phyloP scores from a whole-genome alignment of 2,329 filamentous ascomycete species.

The Calonectria pseudoturangicola region DNA sequence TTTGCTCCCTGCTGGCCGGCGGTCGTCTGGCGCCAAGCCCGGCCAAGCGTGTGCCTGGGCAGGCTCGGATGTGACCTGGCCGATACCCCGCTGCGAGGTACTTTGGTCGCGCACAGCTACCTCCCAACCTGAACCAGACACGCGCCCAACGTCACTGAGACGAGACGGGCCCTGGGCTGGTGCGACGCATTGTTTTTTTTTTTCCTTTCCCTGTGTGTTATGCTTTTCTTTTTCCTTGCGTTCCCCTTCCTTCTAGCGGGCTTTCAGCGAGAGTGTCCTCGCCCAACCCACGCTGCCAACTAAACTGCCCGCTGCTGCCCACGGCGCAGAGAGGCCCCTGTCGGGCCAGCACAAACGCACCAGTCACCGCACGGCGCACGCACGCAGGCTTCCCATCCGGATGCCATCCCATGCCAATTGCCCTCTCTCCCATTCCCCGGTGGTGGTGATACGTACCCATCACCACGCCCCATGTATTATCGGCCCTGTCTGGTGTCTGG shows the following conservation, averaged over 20 bases:
- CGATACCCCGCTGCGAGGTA: constrained; percentile 18
- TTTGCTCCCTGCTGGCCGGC: not conserved
- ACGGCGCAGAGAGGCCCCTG: constrained; percentile 8
- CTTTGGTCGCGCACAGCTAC: constrained; percentile 16
- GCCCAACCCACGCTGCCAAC: not conserved
- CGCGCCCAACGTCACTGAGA: constrained; percentile 26
- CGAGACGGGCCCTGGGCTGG: constrained; percentile 6
- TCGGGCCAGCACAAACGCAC: constrained; percentile 26
- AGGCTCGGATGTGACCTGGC: constrained; percentile 7
- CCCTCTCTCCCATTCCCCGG: not conserved
- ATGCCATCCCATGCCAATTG: not conserved
- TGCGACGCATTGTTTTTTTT: constrained; percentile 20
- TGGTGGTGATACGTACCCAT: constrained; percentile 1
- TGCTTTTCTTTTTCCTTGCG: not conserved
- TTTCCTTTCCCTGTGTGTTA: not conserved
- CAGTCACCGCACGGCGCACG: constrained; percentile 29
- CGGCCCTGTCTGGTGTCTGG: constrained; percentile 22
- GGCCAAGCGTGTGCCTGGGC: constrained; percentile 14
- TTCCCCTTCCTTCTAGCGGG: constrained; percentile 13
- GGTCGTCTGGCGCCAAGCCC: constrained; percentile 11
- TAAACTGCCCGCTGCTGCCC: constrained; percentile 7
- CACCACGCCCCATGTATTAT: constrained; percentile 3
- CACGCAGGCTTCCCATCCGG: constrained; percentile 9
- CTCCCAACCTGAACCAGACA: constrained; percentile 14
- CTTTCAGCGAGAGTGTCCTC: not conserved